Evolutionary conservation across 352 stramenopile genomes (phyloP).

Genomic region (Hyaloperonospora brassicae): DNA sequence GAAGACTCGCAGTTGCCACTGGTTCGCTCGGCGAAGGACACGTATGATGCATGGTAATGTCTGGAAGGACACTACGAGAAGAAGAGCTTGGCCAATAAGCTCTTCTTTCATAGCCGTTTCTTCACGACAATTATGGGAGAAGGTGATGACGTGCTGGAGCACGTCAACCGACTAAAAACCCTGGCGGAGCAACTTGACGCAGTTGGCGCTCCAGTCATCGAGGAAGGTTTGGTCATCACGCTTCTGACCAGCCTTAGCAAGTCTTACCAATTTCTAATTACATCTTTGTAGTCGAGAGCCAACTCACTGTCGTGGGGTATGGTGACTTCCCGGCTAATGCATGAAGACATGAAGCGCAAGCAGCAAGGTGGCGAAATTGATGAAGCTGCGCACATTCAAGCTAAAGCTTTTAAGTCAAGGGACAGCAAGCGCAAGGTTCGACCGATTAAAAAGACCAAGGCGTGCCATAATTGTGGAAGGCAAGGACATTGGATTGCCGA

Average conservation of each 20-base stretch:
- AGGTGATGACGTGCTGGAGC: background rate
- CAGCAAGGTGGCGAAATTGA: background rate
- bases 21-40: background rate
- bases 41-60: background rate
- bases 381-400: background rate
- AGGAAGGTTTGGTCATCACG: background rate
- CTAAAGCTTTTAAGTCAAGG: no score
- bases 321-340: background rate
- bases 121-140: slow-evolving; percentile 1
- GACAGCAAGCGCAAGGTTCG: background rate
- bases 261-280: no score
- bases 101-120: background rate
- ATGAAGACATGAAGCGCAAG: background rate
- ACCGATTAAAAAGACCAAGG: background rate
- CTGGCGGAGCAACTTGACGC: no score
- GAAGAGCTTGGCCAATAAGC: background rate
- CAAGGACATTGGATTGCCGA: slow-evolving; percentile 12
- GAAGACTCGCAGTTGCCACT: background rate
- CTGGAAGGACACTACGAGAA: background rate
- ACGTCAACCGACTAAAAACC: background rate
- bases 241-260: background rate
- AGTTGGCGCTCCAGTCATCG: no score
- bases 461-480: slow-evolving; percentile 3
- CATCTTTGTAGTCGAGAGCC: background rate
- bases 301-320: background rate